Evolutionary conservation across 2,329 filamentous ascomycete genomes (phyloP), one percentile per base, ranked within the genome.

Genomic region (Xylaria sp.): DNA sequence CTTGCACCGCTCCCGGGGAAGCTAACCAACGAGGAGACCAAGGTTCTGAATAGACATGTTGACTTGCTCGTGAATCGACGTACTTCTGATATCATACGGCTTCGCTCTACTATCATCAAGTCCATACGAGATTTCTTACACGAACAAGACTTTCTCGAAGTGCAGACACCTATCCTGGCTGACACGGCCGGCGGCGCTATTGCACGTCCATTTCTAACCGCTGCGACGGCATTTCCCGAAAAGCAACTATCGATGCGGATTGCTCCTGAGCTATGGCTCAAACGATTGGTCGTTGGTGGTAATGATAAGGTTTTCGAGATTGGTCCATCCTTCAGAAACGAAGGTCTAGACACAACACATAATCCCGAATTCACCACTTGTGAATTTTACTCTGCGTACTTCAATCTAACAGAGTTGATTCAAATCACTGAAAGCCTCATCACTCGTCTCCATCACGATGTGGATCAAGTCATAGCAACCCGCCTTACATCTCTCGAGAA

Each of bases 311-410:
- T 99, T 32, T 99, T 97, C 77, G 96, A 99, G 81, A 94, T 99
- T 72, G 96, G 96, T 0, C 91, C 93, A 3, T 90, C 90, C 13
- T 99, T 99, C 81, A 89, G 96, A 52, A 99, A 99, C 78, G 96
- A 99, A 83, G 93, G 94, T 80, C 83, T 97, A 44, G 94, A 98
- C 79, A 88, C 88, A 37, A 97, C 94, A 0, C 96, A 99, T 79
- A 99, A 99, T 78, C 95, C 96, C 0, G 96, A 99, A 78, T 99
- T 98, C 82, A 96, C 93, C 54, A 98, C 93, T 69, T 98, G 95
- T 84, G 96, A 99, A 82, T 98, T 97, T 82, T 99, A 99, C 81
- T 91, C 92, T 70, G 91, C 94, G 2, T 97, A 94, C 76, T 90
- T 91, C 69, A 92, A 91, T 72, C 86, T 98, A 0, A 83, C 90